Percentiles rank a stretch among this genome's conserved stretches.
Conservation (phyloP, 2,329 filamentous ascomycete genomes). For the Macroventuria anomochaeta region DNA sequence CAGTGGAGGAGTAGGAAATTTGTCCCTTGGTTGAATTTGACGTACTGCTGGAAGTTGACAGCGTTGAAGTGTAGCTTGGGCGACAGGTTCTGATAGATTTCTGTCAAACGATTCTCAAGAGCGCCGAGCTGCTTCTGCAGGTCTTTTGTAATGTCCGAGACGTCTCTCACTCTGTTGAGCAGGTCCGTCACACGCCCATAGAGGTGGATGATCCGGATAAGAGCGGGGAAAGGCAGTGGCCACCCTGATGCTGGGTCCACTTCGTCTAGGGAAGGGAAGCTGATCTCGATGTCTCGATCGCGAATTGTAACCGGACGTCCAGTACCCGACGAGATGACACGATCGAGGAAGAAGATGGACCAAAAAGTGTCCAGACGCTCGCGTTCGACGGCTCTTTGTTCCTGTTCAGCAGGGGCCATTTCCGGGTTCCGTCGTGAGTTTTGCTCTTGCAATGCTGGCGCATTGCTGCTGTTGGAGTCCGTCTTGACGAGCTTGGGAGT, state of each 20-base stretch:
- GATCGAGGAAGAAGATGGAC: conserved; percentile 86
- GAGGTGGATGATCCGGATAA: conserved; percentile 83
- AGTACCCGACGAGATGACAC: conserved; percentile 86
- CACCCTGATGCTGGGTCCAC: conserved; percentile 64
- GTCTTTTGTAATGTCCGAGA: conserved; percentile 75
- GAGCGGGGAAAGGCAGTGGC: conserved; percentile 79
- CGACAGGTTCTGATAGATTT: conserved; percentile 76
- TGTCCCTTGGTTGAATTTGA: conserved; percentile 79
- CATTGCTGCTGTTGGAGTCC: conserved; percentile 48
- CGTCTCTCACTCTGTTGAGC: conserved; percentile 78
- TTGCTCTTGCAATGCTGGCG: conserved; percentile 58
- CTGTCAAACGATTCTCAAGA: conserved; percentile 83
- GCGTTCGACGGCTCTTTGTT: conserved; percentile 73
- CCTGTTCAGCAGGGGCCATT: conserved; percentile 49
- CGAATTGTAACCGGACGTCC: conserved; percentile 82
- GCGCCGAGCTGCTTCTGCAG: conserved; percentile 73
- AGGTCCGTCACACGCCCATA: conserved; percentile 86
- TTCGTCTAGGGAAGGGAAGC: conserved; percentile 66
- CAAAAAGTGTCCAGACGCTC: conserved; percentile 88
- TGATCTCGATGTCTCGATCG: conserved; percentile 84
- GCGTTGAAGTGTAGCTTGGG: conserved; percentile 81
- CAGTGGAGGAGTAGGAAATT: conserved; percentile 87
- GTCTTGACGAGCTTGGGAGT: conserved; percentile 63
- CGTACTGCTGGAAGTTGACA: conserved; percentile 83
- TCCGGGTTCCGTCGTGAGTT: conserved; percentile 56